Evolutionary conservation across 169 alveolate species (phyloP), one percentile per base, ranked within the genome.

Genomic region (Babesia bovis): DNA sequence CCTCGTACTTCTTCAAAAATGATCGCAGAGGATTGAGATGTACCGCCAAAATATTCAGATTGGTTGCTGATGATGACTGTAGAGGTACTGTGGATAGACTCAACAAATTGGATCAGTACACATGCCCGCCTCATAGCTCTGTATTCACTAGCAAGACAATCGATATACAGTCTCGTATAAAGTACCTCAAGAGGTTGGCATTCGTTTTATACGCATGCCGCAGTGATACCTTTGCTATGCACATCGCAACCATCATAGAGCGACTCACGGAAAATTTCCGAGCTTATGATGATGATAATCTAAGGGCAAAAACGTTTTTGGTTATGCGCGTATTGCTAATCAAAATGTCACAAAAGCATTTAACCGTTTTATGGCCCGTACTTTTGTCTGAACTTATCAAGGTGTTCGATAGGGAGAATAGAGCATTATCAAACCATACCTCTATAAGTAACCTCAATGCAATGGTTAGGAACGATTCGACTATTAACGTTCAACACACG

Each of bases 361-460:
- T 79, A 13, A 79, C 83, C 10, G 87, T 79, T 25, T 53, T 79
- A 26, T 79, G 87, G 87, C 87, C 87, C 2, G 87, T 79, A 36
- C 32, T 79, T 49, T 28, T 79, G 15, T 79, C 87, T 25, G 87
- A 79, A 33, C 87, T 79, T 32, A 79, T 79, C 6, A 79, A 79
- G 69, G 70, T 79, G 1, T 79, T 79, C 57, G 76, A 70, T 9
- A 47, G 66, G 57, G 71, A 76, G n/a, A 66, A 68, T 41, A 28
- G 53, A 44, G 35, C 78, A 2, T 2, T 67, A 12, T 33, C 25
- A 6, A 58, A 25, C 1, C 17, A n/a, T 4, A 56, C 33, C 15
- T 25, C 67, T 1, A 10, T 28, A 1, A 58, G 26, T 9, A 21
- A 15, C 30, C 7, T 41, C 4, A 5, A 3, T 3, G 9, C 15